Base-by-base conservation (phyloP, 2,329 filamentous ascomycete species). In the Cordyceps cateniannulata region DNA sequence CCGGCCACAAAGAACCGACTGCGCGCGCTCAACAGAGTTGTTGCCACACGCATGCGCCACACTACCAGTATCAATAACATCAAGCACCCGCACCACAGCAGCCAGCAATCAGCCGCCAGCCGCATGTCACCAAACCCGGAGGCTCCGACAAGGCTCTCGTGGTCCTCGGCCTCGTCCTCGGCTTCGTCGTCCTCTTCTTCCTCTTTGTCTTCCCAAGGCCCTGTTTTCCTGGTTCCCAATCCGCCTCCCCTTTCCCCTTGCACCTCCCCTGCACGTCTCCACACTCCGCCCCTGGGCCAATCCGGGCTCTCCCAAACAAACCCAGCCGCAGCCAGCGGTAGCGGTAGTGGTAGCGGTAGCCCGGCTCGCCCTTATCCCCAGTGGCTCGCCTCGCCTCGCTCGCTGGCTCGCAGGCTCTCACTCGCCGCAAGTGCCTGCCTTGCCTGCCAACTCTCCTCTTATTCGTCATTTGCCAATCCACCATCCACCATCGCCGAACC, bases 241-340 rank as follows among this genome's bases (percentile, higher is more conserved):
- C 10, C 32, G 32, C 10, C 32, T 35, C 32, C 32, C 32, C 10
- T 35, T 35, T 50, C 25, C 5, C 18, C 42, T 25, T 27, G 12
- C 25, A n/a, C 44, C 12, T 48, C 29, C 27, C 51, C 59, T 54
- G 59, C 42, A 24, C 29, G 51, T 49, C 51, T 32, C 59, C 59
- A 61, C 59, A 25, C 35, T 44, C 50, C 51, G 32, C 42, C 44
- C 59, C 51, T 61, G 29, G 51, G 59, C 56, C 51, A 61, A 40
- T 32, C 59, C 35, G n/a, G 35, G 24, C 25, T 32, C 42, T 50
- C 16, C 44, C 59, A 61, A 61, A 61, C 51, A 44, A 61, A 61
- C 42, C 59, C 32, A 35, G 32, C 32, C 29, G 9, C 29, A 32
- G 29, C n/a, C n/a, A 35, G 29, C 29, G 29, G 29, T 12, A 60